Evolutionary conservation across 768 basidiomycete species (phyloP), one percentile per base, ranked within the genome.

Genomic region (Psilocybe subaeruginosa): DNA sequence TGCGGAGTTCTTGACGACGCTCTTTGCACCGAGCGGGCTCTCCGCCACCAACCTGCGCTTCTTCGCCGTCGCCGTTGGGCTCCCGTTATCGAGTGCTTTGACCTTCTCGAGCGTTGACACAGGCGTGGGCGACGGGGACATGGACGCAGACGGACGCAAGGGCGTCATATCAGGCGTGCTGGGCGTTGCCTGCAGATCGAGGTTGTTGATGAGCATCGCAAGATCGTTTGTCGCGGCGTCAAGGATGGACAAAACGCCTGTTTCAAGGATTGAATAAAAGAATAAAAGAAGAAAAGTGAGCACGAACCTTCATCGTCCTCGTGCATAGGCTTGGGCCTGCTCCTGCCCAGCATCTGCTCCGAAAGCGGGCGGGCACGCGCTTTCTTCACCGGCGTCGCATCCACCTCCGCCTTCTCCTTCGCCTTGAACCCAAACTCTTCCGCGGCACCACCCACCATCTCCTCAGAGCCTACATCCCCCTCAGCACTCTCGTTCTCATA

Each of bases 141-240:
- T 72, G 67, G 68, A 65, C 8, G n/a, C 46, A 0, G 80, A 78
- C 33, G 73, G 75, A 27, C 74, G 73, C 23, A 80, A 73, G 2
- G 85, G 83, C 1, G 83, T 79, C 54, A 75, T 60, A 35, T 84
- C 81, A 1, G 82, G 78, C 1, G 81, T 84, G 5, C 70, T 80
- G 2, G 91, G 92, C 0, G 92, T 93, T 3, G 90, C 90, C 69
- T 92, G 86, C 3, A 94, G 78, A 64, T 93, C 90, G n/a, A 94
- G 79, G n/a, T 83, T 82, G 63, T 88, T 90, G 71, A 94, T 91
- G 3, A 94, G 76, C 58, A 85, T 84, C 0, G 89, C 92, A 3
- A 94, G 81, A 45, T 93, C 92, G 54, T 91, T 85, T 0, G 92
- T 93, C 0, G 90, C 92, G 0, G 90, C 90, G 63, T 89, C 89